Conservation (phyloP, 2,329 filamentous ascomycete species). For the Atkinsonella hypoxylon region DNA sequence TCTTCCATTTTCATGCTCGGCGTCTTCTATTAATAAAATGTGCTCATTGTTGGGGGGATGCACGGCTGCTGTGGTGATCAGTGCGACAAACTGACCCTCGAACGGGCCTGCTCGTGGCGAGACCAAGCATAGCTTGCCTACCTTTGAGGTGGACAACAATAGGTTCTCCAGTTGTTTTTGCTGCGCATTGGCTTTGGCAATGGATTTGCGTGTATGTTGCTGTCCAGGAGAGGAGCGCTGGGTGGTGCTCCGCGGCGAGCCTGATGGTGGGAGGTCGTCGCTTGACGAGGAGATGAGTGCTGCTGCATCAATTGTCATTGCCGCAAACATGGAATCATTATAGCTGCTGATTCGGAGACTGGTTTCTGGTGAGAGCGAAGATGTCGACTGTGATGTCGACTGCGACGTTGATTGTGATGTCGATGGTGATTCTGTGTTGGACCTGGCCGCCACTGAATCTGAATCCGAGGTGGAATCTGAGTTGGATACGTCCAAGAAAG, state of each 20-base stretch:
- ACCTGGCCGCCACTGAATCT: neutral
- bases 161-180: conserved; percentile 21
- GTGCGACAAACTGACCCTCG: conserved; percentile 36
- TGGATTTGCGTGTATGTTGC: neutral
- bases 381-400: neutral
- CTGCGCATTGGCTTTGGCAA: neutral
- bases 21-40: conserved; percentile 19
- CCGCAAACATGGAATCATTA: conserved; percentile 5
- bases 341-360: conserved; percentile 5
- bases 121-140: conserved; percentile 30
- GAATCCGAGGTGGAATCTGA: neutral
- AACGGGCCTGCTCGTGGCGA: conserved; percentile 37
- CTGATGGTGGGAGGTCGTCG: neutral
- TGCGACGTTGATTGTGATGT: neutral
- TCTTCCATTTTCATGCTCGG: conserved; percentile 28
- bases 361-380: neutral
- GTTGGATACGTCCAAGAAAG: neutral
- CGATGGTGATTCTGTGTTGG: neutral
- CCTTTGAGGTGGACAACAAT: conserved; percentile 25
- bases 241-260: neutral
- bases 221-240: neutral
- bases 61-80: conserved; percentile 25
- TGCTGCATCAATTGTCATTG: conserved; percentile 8
- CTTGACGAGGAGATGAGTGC: conserved; percentile 5
- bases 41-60: conserved; percentile 10